Evolutionary conservation across 495 filamentous ascomycete genomes (phyloP), one percentile per base, ranked within the genome.

Genomic region (Rhypophila decipiens): DNA sequence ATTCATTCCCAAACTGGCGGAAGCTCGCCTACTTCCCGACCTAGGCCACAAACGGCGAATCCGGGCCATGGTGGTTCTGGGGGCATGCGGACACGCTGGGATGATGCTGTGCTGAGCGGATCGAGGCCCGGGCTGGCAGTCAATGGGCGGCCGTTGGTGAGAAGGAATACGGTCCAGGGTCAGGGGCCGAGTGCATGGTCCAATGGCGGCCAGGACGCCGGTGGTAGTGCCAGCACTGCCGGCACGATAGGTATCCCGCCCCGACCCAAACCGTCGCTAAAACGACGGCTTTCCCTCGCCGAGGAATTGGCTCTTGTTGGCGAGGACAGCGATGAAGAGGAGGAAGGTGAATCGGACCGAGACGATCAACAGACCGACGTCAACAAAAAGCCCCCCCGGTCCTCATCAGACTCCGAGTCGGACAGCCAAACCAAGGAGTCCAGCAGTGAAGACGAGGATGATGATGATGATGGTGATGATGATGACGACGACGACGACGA

Each of bases 121-220:
- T n/a, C n/a, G n/a, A n/a, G n/a, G n/a, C n/a, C n/a, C n/a, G n/a
- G n/a, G n/a, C n/a, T n/a, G n/a, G n/a, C n/a, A n/a, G n/a, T n/a
- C n/a, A n/a, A n/a, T n/a, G n/a, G 1, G 4, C 23, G 42, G 39
- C 24, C 17, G 11, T 24, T 42, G 19, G 40, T 36, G 39, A 22
- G 50, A 19, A 42, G 50, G 24, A 53, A 53, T 36, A 53, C 50
- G 2, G 27, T 46, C 5, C 44, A 47, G 40, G 50, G 50, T n/a
- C n/a, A n/a, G n/a, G n/a, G n/a, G n/a, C n/a, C n/a, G n/a, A n/a
- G n/a, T n/a, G n/a, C n/a, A n/a, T 12, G n/a, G 37, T 15, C 4
- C 23, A 33, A 15, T 13, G 17, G 9, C 11, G 13, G 19, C 4
- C 15, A 44, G 20, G 11, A 3, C 21, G 23, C 22, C 23, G 17